phyloP scores from a whole-genome alignment of 768 basidiomycete species.

The Boletus pseudopeckii region DNA sequence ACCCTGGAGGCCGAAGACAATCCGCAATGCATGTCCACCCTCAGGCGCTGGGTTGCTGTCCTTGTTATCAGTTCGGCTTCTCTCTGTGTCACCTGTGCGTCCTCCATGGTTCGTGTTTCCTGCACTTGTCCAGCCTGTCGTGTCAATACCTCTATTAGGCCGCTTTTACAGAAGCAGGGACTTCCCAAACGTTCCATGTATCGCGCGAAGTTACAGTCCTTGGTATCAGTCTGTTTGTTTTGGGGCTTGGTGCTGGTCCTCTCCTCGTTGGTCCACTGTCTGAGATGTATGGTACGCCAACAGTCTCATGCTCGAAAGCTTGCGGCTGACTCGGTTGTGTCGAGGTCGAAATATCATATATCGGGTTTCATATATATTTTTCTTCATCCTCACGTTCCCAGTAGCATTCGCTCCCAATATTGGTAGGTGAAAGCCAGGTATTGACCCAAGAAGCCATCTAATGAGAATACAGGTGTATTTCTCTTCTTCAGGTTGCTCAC shows the following conservation, averaged over 20 bases:
- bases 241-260: slow-evolving; percentile 35
- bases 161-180: slow-evolving; percentile 58
- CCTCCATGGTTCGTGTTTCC: slow-evolving; percentile 46
- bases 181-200: slow-evolving; percentile 51
- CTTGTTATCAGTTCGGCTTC: slow-evolving; percentile 45
- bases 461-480: slow-evolving; percentile 43
- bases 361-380: slow-evolving; percentile 52
- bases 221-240: slow-evolving; percentile 44
- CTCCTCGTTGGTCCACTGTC: slow-evolving; percentile 41
- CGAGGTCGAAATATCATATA: slow-evolving; percentile 65
- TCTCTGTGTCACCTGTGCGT: slow-evolving; percentile 52
- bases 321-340: background rate
- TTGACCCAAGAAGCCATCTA: background rate
- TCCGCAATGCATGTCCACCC: slow-evolving; percentile 38
- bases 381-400: slow-evolving; percentile 65
- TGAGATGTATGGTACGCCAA: slow-evolving; percentile 32
- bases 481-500: slow-evolving; percentile 59
- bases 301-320: background rate
- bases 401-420: slow-evolving; percentile 71
- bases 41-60: slow-evolving; percentile 49
- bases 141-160: slow-evolving; percentile 36
- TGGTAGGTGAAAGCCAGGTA: slow-evolving; percentile 30
- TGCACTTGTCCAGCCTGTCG: background rate
- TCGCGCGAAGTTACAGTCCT: slow-evolving; percentile 51
- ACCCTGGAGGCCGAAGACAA: slow-evolving; percentile 40